Base-by-base conservation (phyloP, 2,329 filamentous ascomycete species). In the Ciborinia camelliae region DNA sequence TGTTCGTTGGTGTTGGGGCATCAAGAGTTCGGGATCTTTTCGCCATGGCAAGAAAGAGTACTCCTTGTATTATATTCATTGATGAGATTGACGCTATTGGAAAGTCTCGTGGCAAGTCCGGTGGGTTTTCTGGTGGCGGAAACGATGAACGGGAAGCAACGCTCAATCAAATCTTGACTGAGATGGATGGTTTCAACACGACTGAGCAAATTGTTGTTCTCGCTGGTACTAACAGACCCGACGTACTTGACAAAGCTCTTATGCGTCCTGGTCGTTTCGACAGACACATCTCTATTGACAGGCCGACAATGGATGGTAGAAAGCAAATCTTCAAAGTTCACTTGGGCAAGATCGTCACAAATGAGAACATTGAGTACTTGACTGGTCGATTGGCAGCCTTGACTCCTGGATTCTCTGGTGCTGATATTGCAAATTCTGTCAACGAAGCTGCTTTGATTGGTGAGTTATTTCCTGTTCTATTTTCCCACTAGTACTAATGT, bases 181-280 rank as follows among this genome's bases (percentile, higher is more conserved):
- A 99, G 77, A 99, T 99, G 95, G 95, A 99, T 76, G 95, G 94
- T 65, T 98, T 98, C 86, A 97, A 97, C 79, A 98, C 94, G 9
- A 86, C 89, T 2, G 94, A 98, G 74, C 94, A 98, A 79, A 91
- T 99, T 50, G 94, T 99, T 62, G 95, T 99, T 39, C 84, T 99
- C 68, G 95, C 95, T 57, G 95, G 95, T 80, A 99, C 95, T 64
- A 99, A 99, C 80, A 86, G 95, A 79, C 90, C 92, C 14, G 95
- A 99, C 76, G 87, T 98, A 55, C 85, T 99, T 50, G 95, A 99
- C 77, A 92, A 95, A 81, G 95, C 95, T 9, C 81, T 99, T 70
- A 95, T 98, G 91, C 89, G 95, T 74, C 95, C 95, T 61, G 95
- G 95, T 65, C 92, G 95, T 73, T 99, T 99, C 75, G 95, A 99